Evolutionary conservation across 2,329 filamentous ascomycete genomes (phyloP), one percentile per base, ranked within the genome.

Genomic region (Hypoxylon sp.): DNA sequence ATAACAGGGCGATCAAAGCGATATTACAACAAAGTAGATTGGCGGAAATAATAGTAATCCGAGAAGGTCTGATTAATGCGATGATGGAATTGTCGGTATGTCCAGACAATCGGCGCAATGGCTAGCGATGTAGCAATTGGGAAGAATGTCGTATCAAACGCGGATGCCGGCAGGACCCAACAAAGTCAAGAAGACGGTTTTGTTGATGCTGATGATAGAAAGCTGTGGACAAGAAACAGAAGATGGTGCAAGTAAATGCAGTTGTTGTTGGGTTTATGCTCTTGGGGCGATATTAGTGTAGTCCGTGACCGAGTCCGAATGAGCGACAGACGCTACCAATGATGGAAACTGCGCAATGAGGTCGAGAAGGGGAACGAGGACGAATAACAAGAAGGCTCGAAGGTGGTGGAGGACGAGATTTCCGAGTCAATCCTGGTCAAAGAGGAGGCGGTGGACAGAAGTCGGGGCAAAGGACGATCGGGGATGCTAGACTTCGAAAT

Each of bases 1-100:
- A 71, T 57, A 72, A 66, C 66, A 65, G 68, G 72, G 73, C 72
- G 54, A 74, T 76, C 76, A 70, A 73, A 66, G 68, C 51, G 60
- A 73, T 78, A 78, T 79, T 79, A 78, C 74, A 77, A 78, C 72
- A 66, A 73, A 75, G 68, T 78, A 77, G 63, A 72, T 69, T 70
- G 66, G 58, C 54, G 58, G 64, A 40, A 64, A 70, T 69, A 68
- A 68, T 55, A 61, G 66, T 55, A 60, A 58, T 56, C 57, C 60
- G 64, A 65, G 60, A 64, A 71, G 64, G 59, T 72, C 57, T 73
- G 74, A 74, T 75, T 76, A 76, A 73, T 74, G 72, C 44, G 64
- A 63, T 62, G 66, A 66, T 70, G 49, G 59, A 55, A 61, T 46
- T 64, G 61, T 63, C 58, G 51, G 42, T 30, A 22, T 35, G 48